Evolutionary conservation across 1,139 yeast genomes (phyloP), one percentile per base, ranked within the genome.

Genomic region (Taphrina confusa): DNA sequence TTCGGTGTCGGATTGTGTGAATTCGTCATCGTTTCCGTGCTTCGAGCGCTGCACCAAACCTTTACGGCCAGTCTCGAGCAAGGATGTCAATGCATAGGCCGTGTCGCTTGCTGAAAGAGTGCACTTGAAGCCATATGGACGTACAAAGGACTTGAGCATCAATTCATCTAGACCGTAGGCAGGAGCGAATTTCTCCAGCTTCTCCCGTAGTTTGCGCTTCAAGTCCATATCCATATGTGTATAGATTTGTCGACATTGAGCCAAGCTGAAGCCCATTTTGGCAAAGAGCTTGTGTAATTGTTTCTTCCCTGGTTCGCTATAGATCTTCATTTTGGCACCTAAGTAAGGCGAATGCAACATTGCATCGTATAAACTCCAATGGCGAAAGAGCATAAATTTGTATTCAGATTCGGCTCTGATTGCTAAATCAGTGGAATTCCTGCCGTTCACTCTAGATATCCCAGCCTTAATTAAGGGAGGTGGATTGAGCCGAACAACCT

Each of bases 291-390:
- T 90, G 70, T 91, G 95, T 54, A 94, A 75, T 66, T 84, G 81
- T 70, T 88, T 89, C 67, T 85, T 82, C 2, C 98, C 98, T 62
- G 87, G 94, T 68, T 88, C 96, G 22, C 94, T 86, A 92, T 96
- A 94, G 46, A 92, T 75, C 63, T 84, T 84, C 63, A 92, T 76
- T 70, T 90, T 88, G 22, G 97, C 86, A 67, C 91, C 89, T 44
- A 92, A 90, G 69, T 85, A 92, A 64, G 90, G 85, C 25, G 96
- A 89, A 71, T 90, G 94, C 69, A 83, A 82, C 74, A 94, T 90
- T 62, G 97, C 80, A 66, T 92, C 95, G 72, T 92, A 92, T 22
- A 94, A 75, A 3, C 96, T 87, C 88, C 97, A 91, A 72, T 92
- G 97, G 52, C 97, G 83, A 60, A 92, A 77, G 50, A 94, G 75